A percentile compares a stretch with the other conserved stretches of the same genome.
Conservation (phyloP, 352 stramenopile species). For the Aphanomyces stellatus region DNA sequence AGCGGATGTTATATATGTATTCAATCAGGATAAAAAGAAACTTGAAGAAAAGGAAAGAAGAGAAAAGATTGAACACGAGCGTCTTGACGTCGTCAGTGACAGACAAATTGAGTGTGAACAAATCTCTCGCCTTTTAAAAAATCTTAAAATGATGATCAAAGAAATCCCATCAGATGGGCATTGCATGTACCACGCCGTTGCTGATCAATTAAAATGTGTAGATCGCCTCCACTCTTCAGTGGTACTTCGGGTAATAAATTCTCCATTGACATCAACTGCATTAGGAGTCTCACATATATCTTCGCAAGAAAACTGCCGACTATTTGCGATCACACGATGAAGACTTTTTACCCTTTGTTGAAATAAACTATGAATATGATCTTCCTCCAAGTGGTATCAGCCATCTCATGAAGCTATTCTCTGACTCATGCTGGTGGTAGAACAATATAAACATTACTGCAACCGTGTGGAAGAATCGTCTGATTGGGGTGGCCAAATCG, state of each 20-base stretch:
- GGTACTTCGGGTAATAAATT: not conserved
- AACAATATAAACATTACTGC: slow-evolving; percentile 89
- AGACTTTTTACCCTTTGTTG: slow-evolving; percentile 91
- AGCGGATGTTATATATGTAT: not conserved
- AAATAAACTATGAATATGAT: slow-evolving; percentile 42
- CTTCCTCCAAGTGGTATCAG: too few species aligned
- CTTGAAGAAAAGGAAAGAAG: slow-evolving; percentile 59
- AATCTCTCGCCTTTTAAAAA: slow-evolving; percentile 50
- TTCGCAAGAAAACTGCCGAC: slow-evolving; percentile 57
- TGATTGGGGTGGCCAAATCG: slow-evolving; percentile 96
- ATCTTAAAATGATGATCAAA: slow-evolving; percentile 61
- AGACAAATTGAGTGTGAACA: slow-evolving; percentile 74
- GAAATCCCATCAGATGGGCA: slow-evolving; percentile 95
- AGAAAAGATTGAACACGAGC: slow-evolving; percentile 68
- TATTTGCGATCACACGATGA: slow-evolving; percentile 78
- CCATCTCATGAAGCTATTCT: too few species aligned
- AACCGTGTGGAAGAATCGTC: slow-evolving; percentile 81
- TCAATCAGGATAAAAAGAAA: slow-evolving; percentile 52
- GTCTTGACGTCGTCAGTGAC: slow-evolving; percentile 68
- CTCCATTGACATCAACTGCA: slow-evolving; percentile 11
- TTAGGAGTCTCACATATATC: slow-evolving; percentile 47
- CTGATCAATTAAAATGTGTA: slow-evolving; percentile 79
- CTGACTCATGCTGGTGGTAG: slow-evolving; percentile 19
- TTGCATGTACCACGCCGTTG: slow-evolving; percentile 97
- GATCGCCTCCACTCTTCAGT: slow-evolving; percentile 20